phyloP scores from a whole-genome alignment of 345 rosid genomes.

The Brassica incana region DNA sequence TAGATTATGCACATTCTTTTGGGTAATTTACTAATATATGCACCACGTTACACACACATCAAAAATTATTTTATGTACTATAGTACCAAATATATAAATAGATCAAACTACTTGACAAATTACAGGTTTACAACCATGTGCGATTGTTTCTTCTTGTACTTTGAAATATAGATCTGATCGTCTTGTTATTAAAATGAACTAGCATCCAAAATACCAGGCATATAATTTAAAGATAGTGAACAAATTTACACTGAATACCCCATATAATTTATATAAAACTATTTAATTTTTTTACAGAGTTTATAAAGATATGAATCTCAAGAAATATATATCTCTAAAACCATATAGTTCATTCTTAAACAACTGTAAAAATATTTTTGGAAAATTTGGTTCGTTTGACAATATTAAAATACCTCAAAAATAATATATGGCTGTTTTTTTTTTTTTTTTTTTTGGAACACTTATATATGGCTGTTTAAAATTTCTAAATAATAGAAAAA shows the following conservation, averaged over 20 bases:
- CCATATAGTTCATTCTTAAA: background rate
- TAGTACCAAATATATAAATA: conserved; percentile 1
- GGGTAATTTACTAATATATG: background rate
- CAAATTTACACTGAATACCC: background rate
- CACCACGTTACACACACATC: conserved; percentile 16
- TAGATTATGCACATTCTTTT: background rate
- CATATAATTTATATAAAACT: background rate
- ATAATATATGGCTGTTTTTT: background rate
- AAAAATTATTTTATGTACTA: background rate
- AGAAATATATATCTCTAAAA: background rate
- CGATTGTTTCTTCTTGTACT: conserved; percentile 14
- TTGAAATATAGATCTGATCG: background rate
- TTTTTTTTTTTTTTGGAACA: no score
- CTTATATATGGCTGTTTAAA: background rate
- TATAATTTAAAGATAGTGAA: background rate
- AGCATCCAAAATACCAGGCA: background rate
- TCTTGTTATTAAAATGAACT: background rate
- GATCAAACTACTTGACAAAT: conserved; percentile 24
- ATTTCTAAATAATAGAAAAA: background rate
- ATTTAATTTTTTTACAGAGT: background rate
- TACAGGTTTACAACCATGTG: conserved; percentile 31
- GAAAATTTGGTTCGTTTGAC: background rate
- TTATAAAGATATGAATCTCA: background rate
- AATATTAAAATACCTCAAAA: background rate
- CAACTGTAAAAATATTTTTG: background rate